Evolutionary conservation across 139 green algal genomes (phyloP).

Genomic region (Prasinococcaceae sp.): DNA sequence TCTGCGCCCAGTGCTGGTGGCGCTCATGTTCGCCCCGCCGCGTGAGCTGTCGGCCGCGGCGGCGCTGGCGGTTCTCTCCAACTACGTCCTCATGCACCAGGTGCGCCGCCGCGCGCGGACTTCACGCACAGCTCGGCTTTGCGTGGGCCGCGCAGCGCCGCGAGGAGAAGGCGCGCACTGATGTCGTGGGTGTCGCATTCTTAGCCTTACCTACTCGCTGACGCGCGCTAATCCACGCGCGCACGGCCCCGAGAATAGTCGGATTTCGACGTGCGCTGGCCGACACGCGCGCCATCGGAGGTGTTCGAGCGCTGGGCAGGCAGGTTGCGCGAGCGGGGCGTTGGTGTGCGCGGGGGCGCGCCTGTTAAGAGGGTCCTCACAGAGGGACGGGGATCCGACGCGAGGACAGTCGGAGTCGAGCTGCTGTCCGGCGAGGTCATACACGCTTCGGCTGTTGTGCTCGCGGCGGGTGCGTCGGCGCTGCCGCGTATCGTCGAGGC

Average conservation of each 20-base stretch:
- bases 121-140: too few species aligned
- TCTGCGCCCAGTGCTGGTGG: slow-evolving; percentile 14
- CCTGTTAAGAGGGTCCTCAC: not conserved
- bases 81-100: slow-evolving; percentile 26
- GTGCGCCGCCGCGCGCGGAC: too few species aligned
- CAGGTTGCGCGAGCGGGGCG: not conserved
- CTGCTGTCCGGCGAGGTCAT: not conserved
- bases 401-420: not conserved
- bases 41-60: slow-evolving; percentile 19
- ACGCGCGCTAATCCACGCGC: too few species aligned
- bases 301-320: not conserved
- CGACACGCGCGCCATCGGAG: not conserved
- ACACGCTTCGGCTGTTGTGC: not conserved
- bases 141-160: too few species aligned
- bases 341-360: not conserved
- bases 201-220: too few species aligned
- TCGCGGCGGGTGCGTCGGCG: not conserved
- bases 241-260: too few species aligned
- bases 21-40: slow-evolving; percentile 12
- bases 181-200: too few species aligned
- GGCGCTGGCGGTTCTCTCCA: slow-evolving; percentile 20
- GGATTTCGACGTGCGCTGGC: slow-evolving; percentile 30
- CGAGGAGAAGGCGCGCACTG: too few species aligned
- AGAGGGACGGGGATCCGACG: too few species aligned
- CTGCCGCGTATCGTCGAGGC: not conserved